Percentiles rank a stretch among this genome's conserved stretches.
Conservation (phyloP, 148 eudicot species). For the Nepenthes mirabilis region DNA sequence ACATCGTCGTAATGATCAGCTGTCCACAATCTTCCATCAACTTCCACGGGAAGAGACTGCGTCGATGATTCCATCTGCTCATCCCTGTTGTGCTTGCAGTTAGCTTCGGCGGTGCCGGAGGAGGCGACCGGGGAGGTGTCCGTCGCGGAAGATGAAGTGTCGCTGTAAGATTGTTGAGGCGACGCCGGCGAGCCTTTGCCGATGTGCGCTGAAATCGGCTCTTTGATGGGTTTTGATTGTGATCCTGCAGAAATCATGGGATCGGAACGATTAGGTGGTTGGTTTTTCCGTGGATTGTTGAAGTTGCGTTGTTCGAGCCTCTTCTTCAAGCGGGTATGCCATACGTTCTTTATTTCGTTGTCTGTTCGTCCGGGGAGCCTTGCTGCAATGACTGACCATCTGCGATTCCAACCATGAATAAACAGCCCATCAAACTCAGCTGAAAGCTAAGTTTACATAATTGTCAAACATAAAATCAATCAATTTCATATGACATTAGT, state of each 20-base stretch:
- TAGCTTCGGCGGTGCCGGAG: background rate
- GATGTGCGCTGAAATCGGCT: no score
- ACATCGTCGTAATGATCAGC: conserved; percentile 8
- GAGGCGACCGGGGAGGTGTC: background rate
- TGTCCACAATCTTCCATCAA: conserved; percentile 60
- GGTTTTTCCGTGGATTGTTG: conserved; percentile 6
- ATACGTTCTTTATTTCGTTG: conserved; percentile 70
- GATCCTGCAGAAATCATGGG: no score
- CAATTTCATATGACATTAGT: background rate
- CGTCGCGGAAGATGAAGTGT: no score
- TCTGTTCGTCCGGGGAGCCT: conserved; percentile 73
- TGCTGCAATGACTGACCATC: conserved; percentile 78
- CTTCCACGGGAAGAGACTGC: conserved; percentile 3
- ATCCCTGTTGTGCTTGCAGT: background rate
- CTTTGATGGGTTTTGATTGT: no score
- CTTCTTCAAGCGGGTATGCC: conserved; percentile 81
- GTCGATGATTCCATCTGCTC: conserved; percentile 2
- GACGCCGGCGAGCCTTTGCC: no score
- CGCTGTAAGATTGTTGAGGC: no score
- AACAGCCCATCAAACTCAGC: no score
- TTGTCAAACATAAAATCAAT: background rate
- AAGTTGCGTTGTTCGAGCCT: conserved; percentile 24
- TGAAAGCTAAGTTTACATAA: no score
- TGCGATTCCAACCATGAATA: conserved; percentile 7
- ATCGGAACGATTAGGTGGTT: conserved; percentile 4